phyloP scores from a whole-genome alignment of 2,329 filamentous ascomycete species.

The Pestalotiopsis sp. region DNA sequence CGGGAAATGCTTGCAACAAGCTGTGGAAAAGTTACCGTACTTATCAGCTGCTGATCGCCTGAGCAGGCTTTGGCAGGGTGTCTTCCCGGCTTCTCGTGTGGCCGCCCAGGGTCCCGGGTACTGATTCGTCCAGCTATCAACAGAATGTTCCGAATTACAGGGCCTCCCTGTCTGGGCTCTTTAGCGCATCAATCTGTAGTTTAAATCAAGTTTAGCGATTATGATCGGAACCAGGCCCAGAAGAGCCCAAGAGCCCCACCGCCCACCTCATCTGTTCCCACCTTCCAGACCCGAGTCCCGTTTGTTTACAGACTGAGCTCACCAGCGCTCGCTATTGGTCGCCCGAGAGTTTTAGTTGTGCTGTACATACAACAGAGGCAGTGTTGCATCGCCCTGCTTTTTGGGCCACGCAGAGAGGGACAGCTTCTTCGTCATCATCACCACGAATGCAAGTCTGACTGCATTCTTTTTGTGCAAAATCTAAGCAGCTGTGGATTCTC shows the following conservation, averaged over 20 bases:
- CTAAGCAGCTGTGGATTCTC: neutral
- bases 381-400: neutral
- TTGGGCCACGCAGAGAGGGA: neutral
- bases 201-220: neutral
- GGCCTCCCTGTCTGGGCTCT: neutral
- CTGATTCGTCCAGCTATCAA: neutral
- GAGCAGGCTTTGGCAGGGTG: too few relatives aligned
- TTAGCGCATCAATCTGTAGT: neutral
- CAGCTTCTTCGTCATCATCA: neutral
- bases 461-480: neutral
- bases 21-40: neutral
- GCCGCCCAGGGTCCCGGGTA: neutral
- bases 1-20: neutral
- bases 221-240: neutral
- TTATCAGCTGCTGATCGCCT: neutral
- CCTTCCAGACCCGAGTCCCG: slow-evolving; percentile 6
- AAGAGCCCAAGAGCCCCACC: neutral
- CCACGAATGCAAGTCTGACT: neutral
- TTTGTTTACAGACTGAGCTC: slow-evolving; percentile 14
- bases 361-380: neutral
- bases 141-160: neutral
- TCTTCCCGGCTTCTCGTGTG: neutral
- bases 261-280: slow-evolving; percentile 7
- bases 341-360: neutral
- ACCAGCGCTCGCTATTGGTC: slow-evolving; percentile 9